Base-by-base conservation (phyloP, 768 basidiomycete genomes). In the Cystofilobasidium bisporidii region DNA sequence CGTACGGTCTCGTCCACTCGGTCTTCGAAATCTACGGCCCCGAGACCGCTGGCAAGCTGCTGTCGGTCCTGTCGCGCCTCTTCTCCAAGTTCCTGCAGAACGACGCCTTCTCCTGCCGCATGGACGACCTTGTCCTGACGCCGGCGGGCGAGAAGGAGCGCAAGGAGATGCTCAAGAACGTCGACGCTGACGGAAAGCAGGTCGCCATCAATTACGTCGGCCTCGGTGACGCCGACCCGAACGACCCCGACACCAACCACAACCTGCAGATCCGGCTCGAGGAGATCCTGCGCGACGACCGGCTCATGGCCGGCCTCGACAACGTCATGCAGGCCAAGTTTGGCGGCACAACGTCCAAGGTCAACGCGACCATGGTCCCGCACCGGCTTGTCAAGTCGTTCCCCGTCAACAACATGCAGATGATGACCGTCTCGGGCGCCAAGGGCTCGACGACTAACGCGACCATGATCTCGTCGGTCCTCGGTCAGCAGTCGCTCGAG, bases 361-460 rank as follows among this genome's bases (percentile, higher is more conserved):
- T 97, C 72, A 89, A 90, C 65, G 88, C 96, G 73, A 82, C 85
- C 8, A 88, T 87, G 74, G 83, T 98, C 72, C 96, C 94, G 17
- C 80, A 83, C 59, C 88, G 88, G 40, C 84, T 99, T 58, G 82
- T 91, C 72, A 90, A 93, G 73, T 86, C 87, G 70, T 99, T 99
- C 81, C 96, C 96, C 48, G 85, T 91, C 75, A 99, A 99, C 79
- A 86, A 98, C 83, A 98, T 98, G 96, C 94, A 98, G 77, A 85
- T 87, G 56, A 98, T 98, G 96, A 97, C 93, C 2, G 83, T 89
- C 64, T 97, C 94, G 41, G 96, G 96, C 71, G 96, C 96, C 53
- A 99, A 99, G 78, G 96, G 96, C 61, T 93, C 90, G 69, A 88
- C 89, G 18, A 94, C 97, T 77, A 99, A 99, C 74, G 96, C 91